phyloP scores from a whole-genome alignment of 2,329 filamentous ascomycete genomes.

The Aspergillus novofumigatus region DNA sequence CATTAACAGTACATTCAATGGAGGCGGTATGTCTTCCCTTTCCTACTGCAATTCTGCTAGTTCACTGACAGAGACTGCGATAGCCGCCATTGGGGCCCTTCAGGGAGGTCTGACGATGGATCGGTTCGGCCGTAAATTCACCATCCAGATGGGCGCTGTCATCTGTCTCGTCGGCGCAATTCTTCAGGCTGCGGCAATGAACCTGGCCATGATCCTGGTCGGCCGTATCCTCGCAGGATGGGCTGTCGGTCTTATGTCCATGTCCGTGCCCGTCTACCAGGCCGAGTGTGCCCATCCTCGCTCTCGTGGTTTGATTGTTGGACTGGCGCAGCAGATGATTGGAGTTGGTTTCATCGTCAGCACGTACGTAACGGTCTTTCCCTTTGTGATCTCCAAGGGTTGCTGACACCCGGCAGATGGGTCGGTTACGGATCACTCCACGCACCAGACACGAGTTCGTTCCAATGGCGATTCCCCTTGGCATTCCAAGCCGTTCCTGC shows the following conservation, averaged over 20 bases:
- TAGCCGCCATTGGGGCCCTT: conserved; percentile 49
- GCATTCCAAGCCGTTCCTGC: conserved; percentile 40
- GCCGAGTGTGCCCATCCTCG: conserved; percentile 58
- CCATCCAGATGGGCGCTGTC: conserved; percentile 56
- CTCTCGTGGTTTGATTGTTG: conserved; percentile 50
- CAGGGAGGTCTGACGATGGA: conserved; percentile 58
- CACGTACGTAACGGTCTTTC: conserved; percentile 27
- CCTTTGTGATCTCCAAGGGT: not conserved
- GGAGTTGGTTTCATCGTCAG: conserved; percentile 43
- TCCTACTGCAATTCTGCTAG: not conserved
- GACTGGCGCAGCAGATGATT: conserved; percentile 43
- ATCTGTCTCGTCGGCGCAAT: conserved; percentile 57
- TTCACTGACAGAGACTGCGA: conserved; percentile 2
- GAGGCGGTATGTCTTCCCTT: conserved; percentile 40
- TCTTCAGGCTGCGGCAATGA: conserved; percentile 56
- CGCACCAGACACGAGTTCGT: conserved; percentile 25
- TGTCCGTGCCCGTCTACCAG: conserved; percentile 59
- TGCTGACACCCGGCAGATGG: conserved; percentile 29
- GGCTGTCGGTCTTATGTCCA: conserved; percentile 46
- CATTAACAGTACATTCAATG: conserved; percentile 61
- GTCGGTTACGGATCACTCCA: conserved; percentile 47
- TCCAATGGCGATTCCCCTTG: conserved; percentile 35
- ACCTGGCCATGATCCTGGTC: conserved; percentile 53
- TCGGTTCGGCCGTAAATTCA: conserved; percentile 55
- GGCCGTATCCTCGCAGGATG: conserved; percentile 51